Evolutionary conservation across 768 basidiomycete species (phyloP), one percentile per base, ranked within the genome.

Genomic region (Mycena haematopus): DNA sequence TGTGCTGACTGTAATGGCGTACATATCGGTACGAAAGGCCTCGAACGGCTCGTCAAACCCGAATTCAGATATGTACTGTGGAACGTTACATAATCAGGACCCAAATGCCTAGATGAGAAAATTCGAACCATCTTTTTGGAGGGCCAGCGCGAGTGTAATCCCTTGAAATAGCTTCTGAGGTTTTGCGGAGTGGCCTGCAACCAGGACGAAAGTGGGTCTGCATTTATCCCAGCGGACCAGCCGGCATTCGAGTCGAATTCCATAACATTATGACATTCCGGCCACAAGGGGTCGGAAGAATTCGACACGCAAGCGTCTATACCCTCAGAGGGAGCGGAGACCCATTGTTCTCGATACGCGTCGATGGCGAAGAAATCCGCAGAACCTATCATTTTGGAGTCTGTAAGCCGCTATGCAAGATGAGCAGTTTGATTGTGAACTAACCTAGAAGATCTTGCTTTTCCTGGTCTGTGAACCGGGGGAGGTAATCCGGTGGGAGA

Each of bases 301-400:
- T 84, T 79, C 7, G 72, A 66, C 9, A 79, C 68, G 67, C 84
- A 84, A 14, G 80, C 75, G 19, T 73, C 78, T 15, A 84, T 68
- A 11, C 84, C 83, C 47, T 77, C 78, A 0, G 70, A 67, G 14
- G 83, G 82, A 11, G 81, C 83, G 17, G 75, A 62, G 33, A 81
- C 67, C 65, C 67, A 82, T 38, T 75, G 76, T 1, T 76, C 77
- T 19, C 80, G 74, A 50, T 83, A 83, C 1, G 80, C 72, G 56
- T 84, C 83, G 25, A 82, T 84, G 17, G 82, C 83, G 63, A 78
- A 84, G 66, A 84, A 86, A 65, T 86, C 84, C 6, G 82, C 82
- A 2, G 80, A 77, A 8, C 82, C 80, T 80, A 51, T 17, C 45
- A 33, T 33, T 31, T 22, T 4, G 29, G 4, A 9, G 29, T 31